Conservation (phyloP, 2,329 filamentous ascomycete species). For the Calonectria honghensis region DNA sequence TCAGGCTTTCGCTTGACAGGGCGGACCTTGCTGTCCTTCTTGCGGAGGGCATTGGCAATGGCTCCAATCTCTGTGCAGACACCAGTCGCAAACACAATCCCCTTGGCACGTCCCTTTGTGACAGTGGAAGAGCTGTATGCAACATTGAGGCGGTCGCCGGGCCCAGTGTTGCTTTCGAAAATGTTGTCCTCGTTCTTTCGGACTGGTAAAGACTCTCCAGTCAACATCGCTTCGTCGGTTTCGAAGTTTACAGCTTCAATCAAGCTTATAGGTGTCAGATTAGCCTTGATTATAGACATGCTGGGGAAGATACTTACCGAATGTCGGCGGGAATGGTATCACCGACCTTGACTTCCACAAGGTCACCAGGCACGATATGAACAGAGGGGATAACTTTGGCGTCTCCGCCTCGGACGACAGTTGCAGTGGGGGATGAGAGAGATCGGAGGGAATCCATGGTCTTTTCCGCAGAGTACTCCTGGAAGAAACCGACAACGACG, state of each 20-base stretch:
- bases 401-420: constrained; percentile 65
- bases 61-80: constrained; percentile 78
- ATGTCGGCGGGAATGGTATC: constrained; percentile 79
- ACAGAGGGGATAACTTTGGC: constrained; percentile 62
- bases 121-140: constrained; percentile 79
- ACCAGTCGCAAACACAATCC: constrained; percentile 77
- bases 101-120: constrained; percentile 76
- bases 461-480: constrained; percentile 69
- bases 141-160: constrained; percentile 77
- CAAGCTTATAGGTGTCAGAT: constrained; percentile 48
- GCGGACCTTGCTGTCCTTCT: constrained; percentile 60
- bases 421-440: constrained; percentile 66
- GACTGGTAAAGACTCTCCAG: constrained; percentile 78
- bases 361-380: constrained; percentile 75
- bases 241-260: constrained; percentile 79
- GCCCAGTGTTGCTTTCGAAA: constrained; percentile 64
- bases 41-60: constrained; percentile 71
- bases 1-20: constrained; percentile 67
- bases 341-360: constrained; percentile 73
- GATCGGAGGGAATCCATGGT: constrained; percentile 69
- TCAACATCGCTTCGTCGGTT: constrained; percentile 80
- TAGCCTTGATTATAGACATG: background rate
- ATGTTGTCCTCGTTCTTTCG: constrained; percentile 69
- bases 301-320: background rate
- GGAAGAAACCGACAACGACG: constrained; percentile 70